phyloP scores from a whole-genome alignment of 2,329 filamentous ascomycete species.

The Talaromyces islandicus region DNA sequence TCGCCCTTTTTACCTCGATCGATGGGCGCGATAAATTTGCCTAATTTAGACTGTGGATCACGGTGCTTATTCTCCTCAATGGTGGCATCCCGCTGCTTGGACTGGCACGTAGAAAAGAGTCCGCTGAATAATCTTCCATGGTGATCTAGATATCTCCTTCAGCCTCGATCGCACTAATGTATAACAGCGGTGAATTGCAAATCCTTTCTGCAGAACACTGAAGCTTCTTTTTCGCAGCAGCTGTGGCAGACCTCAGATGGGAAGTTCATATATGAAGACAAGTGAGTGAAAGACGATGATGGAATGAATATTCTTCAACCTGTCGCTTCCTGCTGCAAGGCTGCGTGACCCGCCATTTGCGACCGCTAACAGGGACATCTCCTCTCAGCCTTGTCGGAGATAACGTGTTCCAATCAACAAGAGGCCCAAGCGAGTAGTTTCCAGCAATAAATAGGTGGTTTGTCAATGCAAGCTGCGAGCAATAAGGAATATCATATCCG shows the following conservation, averaged over 20 bases:
- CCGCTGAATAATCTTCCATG: not conserved
- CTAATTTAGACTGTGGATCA: too few relatives aligned
- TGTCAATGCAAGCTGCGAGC: not conserved
- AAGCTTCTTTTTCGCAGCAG: not conserved
- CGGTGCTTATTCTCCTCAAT: not conserved
- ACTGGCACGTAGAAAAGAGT: too few relatives aligned
- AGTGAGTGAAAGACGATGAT: not conserved
- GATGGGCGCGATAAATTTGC: too few relatives aligned
- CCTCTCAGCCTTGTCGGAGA: not conserved
- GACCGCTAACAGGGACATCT: not conserved
- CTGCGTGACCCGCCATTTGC: not conserved
- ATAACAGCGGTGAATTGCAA: not conserved
- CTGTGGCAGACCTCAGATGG: not conserved
- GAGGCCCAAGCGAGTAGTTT: not conserved
- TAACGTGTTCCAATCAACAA: not conserved
- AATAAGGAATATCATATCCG: not conserved
- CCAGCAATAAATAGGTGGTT: not conserved
- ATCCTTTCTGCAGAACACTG: too few relatives aligned
- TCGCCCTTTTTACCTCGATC: not conserved
- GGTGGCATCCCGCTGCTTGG: not conserved
- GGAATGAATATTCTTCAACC: too few relatives aligned
- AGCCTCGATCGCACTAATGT: not conserved
- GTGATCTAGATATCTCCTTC: not conserved
- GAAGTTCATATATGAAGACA: not conserved
- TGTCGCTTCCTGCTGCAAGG: not conserved